Base-by-base conservation (phyloP, 2,329 filamentous ascomycete species). In the Cercospora sp. region DNA sequence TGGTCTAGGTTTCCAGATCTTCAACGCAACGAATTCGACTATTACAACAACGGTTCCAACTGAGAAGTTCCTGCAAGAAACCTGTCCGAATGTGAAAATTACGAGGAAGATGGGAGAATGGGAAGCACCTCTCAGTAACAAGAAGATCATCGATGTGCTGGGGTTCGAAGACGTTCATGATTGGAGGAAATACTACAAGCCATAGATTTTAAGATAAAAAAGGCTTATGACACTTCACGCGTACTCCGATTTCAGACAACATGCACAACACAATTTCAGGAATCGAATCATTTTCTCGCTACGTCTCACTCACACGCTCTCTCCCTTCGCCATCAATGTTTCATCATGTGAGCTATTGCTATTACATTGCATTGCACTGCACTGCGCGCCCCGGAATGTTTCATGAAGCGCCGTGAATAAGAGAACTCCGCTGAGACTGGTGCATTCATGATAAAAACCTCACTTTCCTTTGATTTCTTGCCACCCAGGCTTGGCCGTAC, bases 21-120 rank as follows among this genome's bases (percentile, higher is more conserved):
- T 89, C 77, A 90, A 90, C 73, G 87, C 87, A 1, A 88, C 86
- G 0, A 90, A 90, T 73, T 83, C 88, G 72, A 85, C 82, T 2
- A 89, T 89, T 60, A 89, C 87, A 0, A 84, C 84, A 3, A 82
- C 79, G 8, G 76, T 80, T 23, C 83, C 85, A 0, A 88, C 86
- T 0, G 79, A 78, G 53, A 80, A 85, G 66, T 87, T 88, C 67
- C 72, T 89, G 64, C 79, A 82, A 72, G 80, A 83, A 72, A 78
- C 78, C 9, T 84, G 81, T 64, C 86, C 86, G 0, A 78, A 82
- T 20, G 84, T 82, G 13, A 80, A 81, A 1, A 80, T 90, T 53
- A 86, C 82, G 28, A 78, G 86, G 60, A 82, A 87, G 67, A 83
- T 89, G 84, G 86, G 78, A 0, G 83, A 85, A 66, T 86, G 79